Conservation (phyloP, 164 flowering plant genomes). For the Chimonanthus praecox region DNA sequence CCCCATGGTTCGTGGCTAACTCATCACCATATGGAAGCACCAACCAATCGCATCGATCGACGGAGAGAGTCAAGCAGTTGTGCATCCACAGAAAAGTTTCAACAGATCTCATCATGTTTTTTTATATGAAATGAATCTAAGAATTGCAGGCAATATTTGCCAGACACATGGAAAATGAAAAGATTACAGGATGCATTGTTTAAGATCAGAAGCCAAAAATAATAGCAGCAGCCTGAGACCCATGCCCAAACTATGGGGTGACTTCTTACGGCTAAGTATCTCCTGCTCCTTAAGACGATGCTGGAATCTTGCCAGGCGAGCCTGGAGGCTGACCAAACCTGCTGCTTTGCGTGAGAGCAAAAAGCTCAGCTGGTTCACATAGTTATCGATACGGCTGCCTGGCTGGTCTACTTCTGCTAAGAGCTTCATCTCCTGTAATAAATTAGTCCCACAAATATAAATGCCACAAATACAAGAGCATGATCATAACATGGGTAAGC, state of each 20-base stretch:
- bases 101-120: background rate
- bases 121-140: too few relatives aligned
- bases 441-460: background rate
- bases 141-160: background rate
- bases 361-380: conserved; percentile 82
- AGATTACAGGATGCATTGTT: background rate
- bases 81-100: too few relatives aligned
- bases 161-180: background rate
- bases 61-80: too few relatives aligned
- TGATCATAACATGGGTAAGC: background rate
- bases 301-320: conserved; percentile 94
- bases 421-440: conserved; percentile 86
- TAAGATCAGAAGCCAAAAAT: conserved; percentile 8
- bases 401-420: conserved; percentile 96
- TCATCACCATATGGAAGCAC: background rate
- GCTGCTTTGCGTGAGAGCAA: conserved; percentile 97
- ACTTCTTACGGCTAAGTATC: conserved; percentile 84
- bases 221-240: background rate
- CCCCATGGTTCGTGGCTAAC: background rate
- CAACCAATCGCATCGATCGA: background rate
- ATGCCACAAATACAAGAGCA: background rate
- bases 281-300: conserved; percentile 94
- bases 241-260: conserved; percentile 35
- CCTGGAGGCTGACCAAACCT: conserved; percentile 88
- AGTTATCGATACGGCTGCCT: conserved; percentile 89